phyloP scores from a whole-genome alignment of 2,329 filamentous ascomycete genomes.

The Apiospora saccharicola region DNA sequence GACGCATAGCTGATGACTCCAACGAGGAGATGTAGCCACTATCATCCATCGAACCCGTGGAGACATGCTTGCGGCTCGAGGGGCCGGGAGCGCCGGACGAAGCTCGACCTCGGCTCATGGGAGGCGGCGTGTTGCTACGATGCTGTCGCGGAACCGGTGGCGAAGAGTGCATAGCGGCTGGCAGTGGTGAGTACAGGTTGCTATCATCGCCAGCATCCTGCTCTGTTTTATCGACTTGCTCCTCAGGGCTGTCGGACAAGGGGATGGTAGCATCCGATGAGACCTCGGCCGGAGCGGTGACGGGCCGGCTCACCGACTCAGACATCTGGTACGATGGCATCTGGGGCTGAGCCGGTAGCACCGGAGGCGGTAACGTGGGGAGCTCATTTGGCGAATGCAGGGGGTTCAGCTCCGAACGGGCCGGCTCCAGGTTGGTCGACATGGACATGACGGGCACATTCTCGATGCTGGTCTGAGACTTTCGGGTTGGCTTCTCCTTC shows the following conservation, averaged over 20 bases:
- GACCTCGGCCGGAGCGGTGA: slow-evolving; percentile 57
- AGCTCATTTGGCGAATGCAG: slow-evolving; percentile 48
- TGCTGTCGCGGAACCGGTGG: slow-evolving; percentile 75
- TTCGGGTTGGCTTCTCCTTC: slow-evolving; percentile 80
- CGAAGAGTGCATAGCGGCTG: slow-evolving; percentile 83
- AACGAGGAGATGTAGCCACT: slow-evolving; percentile 97
- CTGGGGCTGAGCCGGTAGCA: slow-evolving; percentile 38
- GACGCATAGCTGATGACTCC: slow-evolving; percentile 86
- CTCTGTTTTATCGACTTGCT: slow-evolving; percentile 47
- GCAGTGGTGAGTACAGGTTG: slow-evolving; percentile 75
- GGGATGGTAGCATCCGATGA: slow-evolving; percentile 83
- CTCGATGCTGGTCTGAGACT: slow-evolving; percentile 62
- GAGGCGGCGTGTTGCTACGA: slow-evolving; percentile 79
- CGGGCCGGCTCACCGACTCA: slow-evolving; percentile 49
- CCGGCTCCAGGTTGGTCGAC: slow-evolving; percentile 62
- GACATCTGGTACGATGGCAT: slow-evolving; percentile 42
- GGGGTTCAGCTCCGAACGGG: slow-evolving; percentile 47
- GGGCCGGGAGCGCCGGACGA: slow-evolving; percentile 73
- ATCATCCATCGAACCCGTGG: slow-evolving; percentile 69
- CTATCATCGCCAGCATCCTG: slow-evolving; percentile 52
- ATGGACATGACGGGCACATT: slow-evolving; percentile 68
- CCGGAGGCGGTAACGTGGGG: slow-evolving; percentile 58
- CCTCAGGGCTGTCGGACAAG: slow-evolving; percentile 71
- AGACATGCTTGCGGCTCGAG: slow-evolving; percentile 75
- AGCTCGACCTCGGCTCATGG: slow-evolving; percentile 64